These are phyloP conservation scores for Earliella scabrosa DNA, from an alignment of 1,284 basidiomycete species.

Conservation along the genomic window DNA sequence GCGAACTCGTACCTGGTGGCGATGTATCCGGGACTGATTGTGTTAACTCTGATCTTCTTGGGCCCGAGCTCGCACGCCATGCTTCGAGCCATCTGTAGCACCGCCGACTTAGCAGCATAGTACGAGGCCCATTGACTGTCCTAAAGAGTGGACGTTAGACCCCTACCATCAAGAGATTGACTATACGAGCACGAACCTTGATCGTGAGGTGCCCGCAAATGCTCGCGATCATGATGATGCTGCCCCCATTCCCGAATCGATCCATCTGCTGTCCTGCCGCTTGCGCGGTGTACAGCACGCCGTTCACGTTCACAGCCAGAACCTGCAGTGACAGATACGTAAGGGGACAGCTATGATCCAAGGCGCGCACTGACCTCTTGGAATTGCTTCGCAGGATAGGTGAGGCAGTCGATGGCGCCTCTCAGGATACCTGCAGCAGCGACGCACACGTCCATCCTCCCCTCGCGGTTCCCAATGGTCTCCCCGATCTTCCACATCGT, in stretches of 20 bases:
- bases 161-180: no score
- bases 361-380: slow-evolving; percentile 48
- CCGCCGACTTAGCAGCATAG: slow-evolving; percentile 81
- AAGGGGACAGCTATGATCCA: not conserved
- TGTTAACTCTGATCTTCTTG: slow-evolving; percentile 75
- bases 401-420: slow-evolving; percentile 63
- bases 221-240: slow-evolving; percentile 83
- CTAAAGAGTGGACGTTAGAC: no score
- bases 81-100: slow-evolving; percentile 81
- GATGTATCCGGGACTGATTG: slow-evolving; percentile 74
- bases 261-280: slow-evolving; percentile 79
- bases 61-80: slow-evolving; percentile 82
- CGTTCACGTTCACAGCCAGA: slow-evolving; percentile 75
- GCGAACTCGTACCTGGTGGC: slow-evolving; percentile 68
- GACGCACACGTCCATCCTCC: slow-evolving; percentile 74
- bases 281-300: slow-evolving; percentile 79
- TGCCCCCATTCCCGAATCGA: slow-evolving; percentile 69
- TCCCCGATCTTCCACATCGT: slow-evolving; percentile 56
- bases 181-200: slow-evolving; percentile 44
- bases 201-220: slow-evolving; percentile 88
- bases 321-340: slow-evolving; percentile 46
- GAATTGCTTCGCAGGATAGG: slow-evolving; percentile 73
- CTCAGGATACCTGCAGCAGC: slow-evolving; percentile 64
- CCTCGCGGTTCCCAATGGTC: slow-evolving; percentile 64
- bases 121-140: slow-evolving; percentile 77